These are phyloP conservation scores for Amanita subjunquillea DNA, from an alignment of 768 basidiomycete genomes.

Conservation along the genomic window DNA sequence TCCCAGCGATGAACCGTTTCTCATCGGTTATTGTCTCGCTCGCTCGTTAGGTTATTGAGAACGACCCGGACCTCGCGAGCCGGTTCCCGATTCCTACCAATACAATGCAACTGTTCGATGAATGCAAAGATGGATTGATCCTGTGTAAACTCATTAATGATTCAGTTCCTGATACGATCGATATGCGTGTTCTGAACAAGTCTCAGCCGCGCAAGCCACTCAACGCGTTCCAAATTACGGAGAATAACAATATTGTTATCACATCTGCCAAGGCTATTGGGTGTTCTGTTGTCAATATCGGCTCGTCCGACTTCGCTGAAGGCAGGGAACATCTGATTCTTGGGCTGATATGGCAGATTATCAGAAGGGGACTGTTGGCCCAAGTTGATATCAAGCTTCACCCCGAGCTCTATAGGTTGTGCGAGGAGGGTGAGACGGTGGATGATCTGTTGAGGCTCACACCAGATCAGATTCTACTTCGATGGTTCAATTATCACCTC, in stretches of 20 bases:
- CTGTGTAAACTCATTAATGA: conserved; percentile 99
- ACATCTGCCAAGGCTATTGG: conserved; percentile 97
- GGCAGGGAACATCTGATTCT: conserved; percentile 95
- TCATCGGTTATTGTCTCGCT: neutral
- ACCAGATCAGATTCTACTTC: conserved; percentile 92
- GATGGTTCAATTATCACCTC: conserved; percentile 99
- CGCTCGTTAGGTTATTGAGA: conserved; percentile 67
- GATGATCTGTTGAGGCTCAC: conserved; percentile 91
- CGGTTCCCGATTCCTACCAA: conserved; percentile 89
- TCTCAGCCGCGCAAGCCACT: conserved; percentile 69
- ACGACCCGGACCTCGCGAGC: conserved; percentile 73
- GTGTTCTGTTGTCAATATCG: conserved; percentile 98
- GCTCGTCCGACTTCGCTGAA: conserved; percentile 84
- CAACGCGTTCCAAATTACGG: conserved; percentile 98
- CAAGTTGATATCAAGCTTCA: conserved; percentile 98
- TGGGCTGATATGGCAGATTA: conserved; percentile 98
- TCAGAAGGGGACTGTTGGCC: conserved; percentile 82
- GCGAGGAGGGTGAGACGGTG: conserved; percentile 95
- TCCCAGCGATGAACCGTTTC: conserved; percentile 4
- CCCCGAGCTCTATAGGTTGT: conserved; percentile 90
- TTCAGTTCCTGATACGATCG: conserved; percentile 98
- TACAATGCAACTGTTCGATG: conserved; percentile 98
- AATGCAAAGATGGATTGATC: conserved; percentile 90
- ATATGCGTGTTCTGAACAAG: conserved; percentile 95
- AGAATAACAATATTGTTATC: conserved; percentile 99